Conservation (phyloP, 2,329 filamentous ascomycete genomes). For the Exophiala dermatitidis region DNA sequence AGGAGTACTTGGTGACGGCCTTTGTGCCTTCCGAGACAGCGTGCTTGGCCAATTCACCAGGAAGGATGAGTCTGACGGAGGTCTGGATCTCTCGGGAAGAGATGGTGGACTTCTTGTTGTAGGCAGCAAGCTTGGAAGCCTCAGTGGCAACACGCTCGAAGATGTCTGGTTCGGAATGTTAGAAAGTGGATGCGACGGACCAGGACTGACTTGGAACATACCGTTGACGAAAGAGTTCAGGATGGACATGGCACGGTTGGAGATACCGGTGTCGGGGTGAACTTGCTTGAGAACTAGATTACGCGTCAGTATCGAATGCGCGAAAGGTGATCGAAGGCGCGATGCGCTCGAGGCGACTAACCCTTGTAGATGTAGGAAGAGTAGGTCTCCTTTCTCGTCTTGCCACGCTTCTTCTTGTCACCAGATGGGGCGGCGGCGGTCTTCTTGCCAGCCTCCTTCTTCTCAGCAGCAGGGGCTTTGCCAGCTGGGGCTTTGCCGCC, state of each 20-base stretch:
- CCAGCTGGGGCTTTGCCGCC: conserved; percentile 83
- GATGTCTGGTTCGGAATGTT: conserved; percentile 59
- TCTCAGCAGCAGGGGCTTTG: conserved; percentile 76
- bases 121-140: conserved; percentile 96
- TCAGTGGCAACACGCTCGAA: conserved; percentile 99
- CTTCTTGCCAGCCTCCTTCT: conserved; percentile 99
- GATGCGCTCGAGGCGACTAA: conserved; percentile 42
- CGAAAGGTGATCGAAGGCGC: conserved; percentile 5
- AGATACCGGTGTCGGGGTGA: conserved; percentile 99
- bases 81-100: conserved; percentile 99
- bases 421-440: conserved; percentile 74
- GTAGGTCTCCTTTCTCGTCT: conserved; percentile 99
- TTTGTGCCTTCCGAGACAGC: conserved; percentile 99
- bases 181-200: conserved; percentile 7
- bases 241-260: conserved; percentile 99
- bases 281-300: conserved; percentile 94
- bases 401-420: conserved; percentile 99
- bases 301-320: conserved; percentile 34
- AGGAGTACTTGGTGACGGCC: conserved; percentile 99
- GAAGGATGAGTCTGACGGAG: conserved; percentile 93
- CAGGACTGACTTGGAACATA: conserved; percentile 42
- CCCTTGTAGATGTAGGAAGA: conserved; percentile 99
- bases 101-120: conserved; percentile 99
- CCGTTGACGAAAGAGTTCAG: conserved; percentile 99
- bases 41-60: conserved; percentile 98